These are phyloP conservation scores for Salvia sclarea DNA, from an alignment of 305 asterid genomes.

Conservation along the genomic window DNA sequence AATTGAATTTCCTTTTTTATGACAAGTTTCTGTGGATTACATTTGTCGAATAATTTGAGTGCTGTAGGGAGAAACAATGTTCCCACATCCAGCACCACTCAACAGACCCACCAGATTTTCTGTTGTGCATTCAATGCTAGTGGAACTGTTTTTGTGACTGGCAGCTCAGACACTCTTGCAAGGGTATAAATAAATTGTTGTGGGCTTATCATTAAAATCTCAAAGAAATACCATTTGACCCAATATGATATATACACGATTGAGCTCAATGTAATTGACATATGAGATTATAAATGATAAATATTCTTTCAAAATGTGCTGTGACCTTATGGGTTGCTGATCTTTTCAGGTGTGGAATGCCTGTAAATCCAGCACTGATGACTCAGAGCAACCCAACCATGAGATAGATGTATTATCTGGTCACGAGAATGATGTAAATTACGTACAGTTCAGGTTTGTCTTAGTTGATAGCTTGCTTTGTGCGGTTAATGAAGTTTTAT, in stretches of 20 bases:
- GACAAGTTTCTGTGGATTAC: conserved; percentile 19
- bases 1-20: conserved; percentile 6
- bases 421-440: conserved; percentile 98
- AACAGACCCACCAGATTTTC: conserved; percentile 80
- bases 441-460: conserved; percentile 96
- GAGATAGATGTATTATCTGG: conserved; percentile 93
- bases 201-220: conserved; percentile 24
- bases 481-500: conserved; percentile 23
- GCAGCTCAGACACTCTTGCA: conserved; percentile 95
- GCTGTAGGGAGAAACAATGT: conserved; percentile 62
- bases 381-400: conserved; percentile 86
- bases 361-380: conserved; percentile 74
- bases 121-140: conserved; percentile 96
- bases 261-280: background rate
- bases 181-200: conserved; percentile 54
- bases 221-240: background rate
- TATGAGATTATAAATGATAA: background rate
- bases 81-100: conserved; percentile 59
- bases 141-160: conserved; percentile 97
- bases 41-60: conserved; percentile 38
- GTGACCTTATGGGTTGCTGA: conserved; percentile 25
- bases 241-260: background rate
- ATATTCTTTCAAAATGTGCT: conserved; percentile 1
- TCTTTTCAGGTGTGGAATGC: conserved; percentile 94
- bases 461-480: conserved; percentile 29